Percentiles rank a stretch among this genome's conserved stretches.
Evolutionary conservation across 2,329 filamentous ascomycete species (phyloP).

Genomic region (Periconia digitata): DNA sequence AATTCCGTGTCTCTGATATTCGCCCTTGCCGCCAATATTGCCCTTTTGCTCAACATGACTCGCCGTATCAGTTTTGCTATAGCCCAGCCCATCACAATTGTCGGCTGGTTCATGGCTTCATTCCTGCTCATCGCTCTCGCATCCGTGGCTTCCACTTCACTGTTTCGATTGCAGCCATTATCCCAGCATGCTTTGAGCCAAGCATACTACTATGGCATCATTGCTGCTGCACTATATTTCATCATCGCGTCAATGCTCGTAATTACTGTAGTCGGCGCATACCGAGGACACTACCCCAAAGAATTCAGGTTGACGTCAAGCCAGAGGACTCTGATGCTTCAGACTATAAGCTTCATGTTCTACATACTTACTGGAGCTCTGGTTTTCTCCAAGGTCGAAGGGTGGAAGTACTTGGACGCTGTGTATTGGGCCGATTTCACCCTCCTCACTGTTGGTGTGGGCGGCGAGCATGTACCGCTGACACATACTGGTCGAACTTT

Average conservation of each 20-base stretch:
- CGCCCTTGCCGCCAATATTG: constrained; percentile 57
- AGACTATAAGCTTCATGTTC: constrained; percentile 53
- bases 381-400: constrained; percentile 52
- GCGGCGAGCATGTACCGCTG: constrained; percentile 52
- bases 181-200: constrained; percentile 54
- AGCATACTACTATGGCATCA: constrained; percentile 62
- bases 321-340: constrained; percentile 59
- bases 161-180: constrained; percentile 48
- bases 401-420: constrained; percentile 56
- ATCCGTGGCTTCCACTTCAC: constrained; percentile 47
- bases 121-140: constrained; percentile 55
- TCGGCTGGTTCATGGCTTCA: constrained; percentile 60
- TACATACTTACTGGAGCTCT: constrained; percentile 53
- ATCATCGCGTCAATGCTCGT: constrained; percentile 58
- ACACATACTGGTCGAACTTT: constrained; percentile 54
- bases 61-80: constrained; percentile 56
- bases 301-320: constrained; percentile 59
- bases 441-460: constrained; percentile 58
- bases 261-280: constrained; percentile 59
- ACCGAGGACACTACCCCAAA: constrained; percentile 55
- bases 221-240: constrained; percentile 59
- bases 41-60: constrained; percentile 62
- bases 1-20: constrained; percentile 59
- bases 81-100: constrained; percentile 61
- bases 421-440: constrained; percentile 61